phyloP scores from a whole-genome alignment of 148 eudicot genomes.

The Rhododendron williamsianum region DNA sequence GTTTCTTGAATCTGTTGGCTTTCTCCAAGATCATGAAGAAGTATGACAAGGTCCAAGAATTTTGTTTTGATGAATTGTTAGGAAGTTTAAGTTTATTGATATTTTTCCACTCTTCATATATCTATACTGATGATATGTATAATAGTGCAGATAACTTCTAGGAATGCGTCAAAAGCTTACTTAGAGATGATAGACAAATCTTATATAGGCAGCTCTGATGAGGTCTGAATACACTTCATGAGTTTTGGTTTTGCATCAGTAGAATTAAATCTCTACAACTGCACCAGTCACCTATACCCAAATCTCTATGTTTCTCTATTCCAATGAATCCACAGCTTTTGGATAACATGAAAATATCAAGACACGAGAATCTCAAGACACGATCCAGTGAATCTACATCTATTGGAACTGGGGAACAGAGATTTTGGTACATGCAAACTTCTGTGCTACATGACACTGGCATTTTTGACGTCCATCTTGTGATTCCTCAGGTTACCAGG shows the following conservation, averaged over 20 bases:
- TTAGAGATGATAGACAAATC: slow-evolving; percentile 75
- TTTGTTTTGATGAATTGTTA: not conserved
- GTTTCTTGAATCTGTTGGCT: slow-evolving; percentile 35
- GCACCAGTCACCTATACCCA: not conserved
- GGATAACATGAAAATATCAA: not conserved
- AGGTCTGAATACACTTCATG: slow-evolving; percentile 31
- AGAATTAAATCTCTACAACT: not conserved
- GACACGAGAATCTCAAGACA: not conserved
- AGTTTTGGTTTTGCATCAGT: not conserved
- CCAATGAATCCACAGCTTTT: not conserved
- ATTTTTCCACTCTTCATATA: not conserved
- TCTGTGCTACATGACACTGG: not conserved
- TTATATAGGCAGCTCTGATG: slow-evolving; percentile 69
- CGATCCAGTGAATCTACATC: not conserved
- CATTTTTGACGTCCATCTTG: not conserved
- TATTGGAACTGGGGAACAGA: not conserved
- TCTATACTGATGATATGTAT: not conserved
- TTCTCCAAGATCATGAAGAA: slow-evolving; percentile 46
- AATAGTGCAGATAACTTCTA: slow-evolving; percentile 44
- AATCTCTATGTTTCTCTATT: not conserved
- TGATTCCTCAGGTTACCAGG: slow-evolving; percentile 38
- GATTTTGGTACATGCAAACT: not conserved
- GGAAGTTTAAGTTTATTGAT: not conserved
- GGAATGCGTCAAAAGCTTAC: slow-evolving; percentile 59
- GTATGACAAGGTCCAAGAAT: slow-evolving; percentile 33